Percentiles rank a stretch among this genome's conserved stretches.
phyloP scores from a whole-genome alignment of 176 grass and related monocot species.

The Oryza longistaminata region DNA sequence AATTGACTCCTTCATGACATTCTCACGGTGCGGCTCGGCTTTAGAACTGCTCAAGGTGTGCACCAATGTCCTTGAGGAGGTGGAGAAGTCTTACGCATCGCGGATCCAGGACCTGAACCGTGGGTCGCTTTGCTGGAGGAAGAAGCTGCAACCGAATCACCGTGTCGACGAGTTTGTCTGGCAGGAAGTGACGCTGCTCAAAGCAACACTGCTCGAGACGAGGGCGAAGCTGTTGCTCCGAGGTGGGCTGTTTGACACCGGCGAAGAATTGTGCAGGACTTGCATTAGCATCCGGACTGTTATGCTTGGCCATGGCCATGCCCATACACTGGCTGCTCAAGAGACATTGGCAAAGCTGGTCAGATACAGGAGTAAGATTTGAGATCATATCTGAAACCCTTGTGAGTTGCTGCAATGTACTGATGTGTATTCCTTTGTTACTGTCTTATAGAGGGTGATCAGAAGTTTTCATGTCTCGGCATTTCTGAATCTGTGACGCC shows the following conservation, averaged over 20 bases:
- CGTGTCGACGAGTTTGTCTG: constrained; percentile 82
- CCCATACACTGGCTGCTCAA: constrained; percentile 83
- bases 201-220: constrained; percentile 82
- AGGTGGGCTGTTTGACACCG: constrained; percentile 81
- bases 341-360: constrained; percentile 95
- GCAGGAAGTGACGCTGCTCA: constrained; percentile 97
- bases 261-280: constrained; percentile 86
- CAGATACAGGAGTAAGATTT: constrained; percentile 90
- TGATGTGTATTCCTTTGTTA: neutral
- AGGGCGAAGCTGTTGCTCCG: constrained; percentile 81
- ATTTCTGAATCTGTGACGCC: constrained; percentile 32
- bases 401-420: neutral
- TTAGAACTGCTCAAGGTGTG: constrained; percentile 96
- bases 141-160: constrained; percentile 70
- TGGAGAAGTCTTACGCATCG: constrained; percentile 77
- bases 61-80: constrained; percentile 91
- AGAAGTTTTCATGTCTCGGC: neutral
- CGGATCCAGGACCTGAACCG: constrained; percentile 87
- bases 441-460: neutral
- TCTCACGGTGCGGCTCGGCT: constrained; percentile 86
- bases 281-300: constrained; percentile 96
- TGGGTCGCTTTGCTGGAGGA: constrained; percentile 76
- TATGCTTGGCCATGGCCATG: constrained; percentile 87
- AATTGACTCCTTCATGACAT: constrained; percentile 83
- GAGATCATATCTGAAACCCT: constrained; percentile 24